Evolutionary conservation across 768 basidiomycete genomes (phyloP), one percentile per base, ranked within the genome.

Genomic region (Steccherinum ochraceum): DNA sequence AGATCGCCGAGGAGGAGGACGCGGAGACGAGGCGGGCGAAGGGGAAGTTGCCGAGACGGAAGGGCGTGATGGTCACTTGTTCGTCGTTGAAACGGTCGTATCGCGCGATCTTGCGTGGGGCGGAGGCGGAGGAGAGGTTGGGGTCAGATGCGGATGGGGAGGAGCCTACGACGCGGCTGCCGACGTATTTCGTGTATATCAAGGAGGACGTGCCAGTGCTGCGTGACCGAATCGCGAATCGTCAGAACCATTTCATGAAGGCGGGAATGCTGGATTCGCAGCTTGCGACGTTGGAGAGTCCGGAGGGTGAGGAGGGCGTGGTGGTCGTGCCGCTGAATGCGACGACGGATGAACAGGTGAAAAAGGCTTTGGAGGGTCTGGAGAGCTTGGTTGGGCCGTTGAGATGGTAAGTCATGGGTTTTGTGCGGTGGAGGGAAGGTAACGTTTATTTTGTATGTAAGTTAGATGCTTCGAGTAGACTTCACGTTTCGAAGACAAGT

Each of bases 201-300:
- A 69, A 83, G 26, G 90, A 88, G 10, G 60, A 71, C 18, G 64
- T 71, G 40, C 72, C 78, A 23, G 59, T 83, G 46, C 60, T 93
- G 51, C 49, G 74, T 63, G 79, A 81, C 41, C 72, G 91, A 27
- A 85, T 93, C 79, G 58, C 58, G 66, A 70, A 71, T 35, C 72
- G 91, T 27, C 57, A 74, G 40, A 84, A 83, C 0, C 92, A 94
- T 65, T 94, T 86, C 57, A 89, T 93, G 84, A 91, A 90, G 67
- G 79, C 79, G 19, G 62, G 60, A 3, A 91, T 93, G 92, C 69
- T 94, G 57, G 83, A 84, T 46, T 84, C 86, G 55, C 92, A 94
- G 70, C 58, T 92, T 58, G 64, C 62, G 7, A 81, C 86, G 41
- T 60, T 93, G 57, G 86, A 93, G 68, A 72, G 70, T 49, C 91